Percentiles rank a stretch among this genome's conserved stretches.
Conservation (phyloP, 257 asterid species). For the Solanum etuberosum region DNA sequence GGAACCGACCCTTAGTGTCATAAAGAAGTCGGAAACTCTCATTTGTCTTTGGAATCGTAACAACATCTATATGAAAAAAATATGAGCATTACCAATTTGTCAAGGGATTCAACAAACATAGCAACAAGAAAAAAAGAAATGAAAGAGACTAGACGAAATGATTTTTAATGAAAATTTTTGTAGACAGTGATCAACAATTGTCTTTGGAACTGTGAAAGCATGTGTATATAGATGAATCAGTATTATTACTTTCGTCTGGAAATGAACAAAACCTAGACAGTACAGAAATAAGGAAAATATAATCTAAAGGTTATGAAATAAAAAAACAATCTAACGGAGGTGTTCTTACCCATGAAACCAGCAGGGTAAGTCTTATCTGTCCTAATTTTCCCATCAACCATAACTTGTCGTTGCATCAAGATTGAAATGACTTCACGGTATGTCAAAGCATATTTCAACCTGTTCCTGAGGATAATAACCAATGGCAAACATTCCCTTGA, state of each 20-base stretch:
- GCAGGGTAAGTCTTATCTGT: slow-evolving; percentile 14
- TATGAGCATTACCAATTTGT: neutral
- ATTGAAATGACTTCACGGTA: slow-evolving; percentile 18
- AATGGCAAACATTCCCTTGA: slow-evolving; percentile 29
- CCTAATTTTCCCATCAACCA: slow-evolving; percentile 14
- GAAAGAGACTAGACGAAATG: neutral
- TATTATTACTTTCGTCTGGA: neutral
- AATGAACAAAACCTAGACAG: neutral
- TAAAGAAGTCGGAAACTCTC: slow-evolving; percentile 19
- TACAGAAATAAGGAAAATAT: neutral
- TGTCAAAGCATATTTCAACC: slow-evolving; percentile 19
- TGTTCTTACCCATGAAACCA: slow-evolving; percentile 22
- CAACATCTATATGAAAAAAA: neutral
- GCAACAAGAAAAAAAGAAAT: neutral
- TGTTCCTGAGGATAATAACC: slow-evolving; percentile 17
- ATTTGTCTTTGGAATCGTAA: neutral
- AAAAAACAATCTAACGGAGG: neutral
- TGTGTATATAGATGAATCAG: neutral
- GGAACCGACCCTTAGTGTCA: slow-evolving; percentile 20
- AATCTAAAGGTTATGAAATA: neutral
- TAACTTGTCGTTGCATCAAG: slow-evolving; percentile 16
- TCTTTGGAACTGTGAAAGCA: neutral
- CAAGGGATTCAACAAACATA: neutral
- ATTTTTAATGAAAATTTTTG: neutral
- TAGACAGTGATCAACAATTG: neutral